Base-by-base conservation (phyloP, 352 stramenopile genomes). In the Blastocystis sp. region DNA sequence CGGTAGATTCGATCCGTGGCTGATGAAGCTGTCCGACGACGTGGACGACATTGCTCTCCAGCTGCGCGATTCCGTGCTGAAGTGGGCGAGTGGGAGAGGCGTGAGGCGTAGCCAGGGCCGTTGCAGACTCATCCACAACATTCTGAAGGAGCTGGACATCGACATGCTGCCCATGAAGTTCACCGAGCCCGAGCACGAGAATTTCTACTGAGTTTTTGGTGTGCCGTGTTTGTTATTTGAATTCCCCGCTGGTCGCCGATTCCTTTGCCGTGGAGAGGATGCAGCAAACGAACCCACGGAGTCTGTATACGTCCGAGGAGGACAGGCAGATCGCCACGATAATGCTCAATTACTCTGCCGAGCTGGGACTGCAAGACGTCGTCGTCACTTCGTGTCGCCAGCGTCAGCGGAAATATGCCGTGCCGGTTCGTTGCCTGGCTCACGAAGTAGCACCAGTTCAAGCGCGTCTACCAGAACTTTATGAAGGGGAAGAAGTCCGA, bases 81-180 rank as follows among this genome's bases (percentile, higher is more conserved):
- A 84, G 74, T 84, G 69, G 21, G 19, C 17, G 14, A 6, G 10
- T 11, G 2, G 17, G 3, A n/a, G 2, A 1, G 0, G n/a, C 43
- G n/a, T 84, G 10, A 84, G 17, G 52, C 11, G n/a, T 84, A 84
- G 74, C n/a, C 74, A 84, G 42, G 74, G 74, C 48, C 54, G 74
- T 60, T 84, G 74, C 21, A 28, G 74, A 54, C 60, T 84, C n/a
- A 84, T 84, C 11, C 48, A 84, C 38, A 84, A 84, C 38, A 84
- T 84, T 45, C 34, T 84, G 28, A 62, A 64, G 24, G 60, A 54
- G 42, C 57, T 84, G 61, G 45, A 84, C 52, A 84, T 84, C 28
- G 74, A 84, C 21, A 84, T 84, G 74, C n/a, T 84, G 10, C 74
- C 74, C 34, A 84, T 84, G 74, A 84, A 84, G 57, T 84, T 84